These are phyloP conservation scores for Elongisporangium prolatum DNA, from an alignment of 352 stramenopile species.

Conservation along the genomic window DNA sequence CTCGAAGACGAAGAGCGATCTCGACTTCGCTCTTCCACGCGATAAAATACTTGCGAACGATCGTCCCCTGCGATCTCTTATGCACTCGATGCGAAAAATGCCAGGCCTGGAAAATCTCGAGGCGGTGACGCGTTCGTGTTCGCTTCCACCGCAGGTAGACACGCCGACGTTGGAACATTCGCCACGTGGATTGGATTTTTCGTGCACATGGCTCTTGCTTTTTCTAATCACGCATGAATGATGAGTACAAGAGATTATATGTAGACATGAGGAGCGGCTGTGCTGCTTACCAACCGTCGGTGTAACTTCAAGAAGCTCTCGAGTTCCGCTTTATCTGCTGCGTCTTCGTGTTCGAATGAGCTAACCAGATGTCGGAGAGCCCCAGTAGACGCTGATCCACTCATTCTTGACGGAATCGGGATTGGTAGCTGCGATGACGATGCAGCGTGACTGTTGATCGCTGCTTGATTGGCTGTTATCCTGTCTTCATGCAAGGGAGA, in stretches of 20 bases:
- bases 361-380: background rate
- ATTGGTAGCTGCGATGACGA: constrained; percentile 1
- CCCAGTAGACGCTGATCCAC: constrained; percentile 12
- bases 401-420: constrained; percentile 2
- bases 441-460: constrained; percentile 7
- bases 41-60: constrained; percentile 33
- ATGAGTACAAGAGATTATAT: constrained; percentile 1
- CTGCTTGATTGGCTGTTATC: constrained; percentile 8
- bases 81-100: constrained; percentile 33
- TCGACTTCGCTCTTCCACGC: constrained; percentile 46
- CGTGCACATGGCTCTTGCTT: constrained; percentile 21
- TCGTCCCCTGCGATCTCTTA: constrained; percentile 19
- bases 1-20: constrained; percentile 35
- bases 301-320: constrained; percentile 24
- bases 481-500: background rate
- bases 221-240: constrained; percentile 2
- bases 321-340: constrained; percentile 14
- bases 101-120: constrained; percentile 47
- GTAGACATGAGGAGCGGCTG: constrained; percentile 12
- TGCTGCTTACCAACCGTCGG: constrained; percentile 19
- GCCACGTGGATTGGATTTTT: constrained; percentile 52
- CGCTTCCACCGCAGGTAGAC: constrained; percentile 43
- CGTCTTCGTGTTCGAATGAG: constrained; percentile 10
- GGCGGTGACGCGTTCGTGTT: constrained; percentile 19
- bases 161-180: constrained; percentile 34